Percentiles rank a stretch among this genome's conserved stretches.
phyloP scores from a whole-genome alignment of 805 yeast species.

The Candida pini region DNA sequence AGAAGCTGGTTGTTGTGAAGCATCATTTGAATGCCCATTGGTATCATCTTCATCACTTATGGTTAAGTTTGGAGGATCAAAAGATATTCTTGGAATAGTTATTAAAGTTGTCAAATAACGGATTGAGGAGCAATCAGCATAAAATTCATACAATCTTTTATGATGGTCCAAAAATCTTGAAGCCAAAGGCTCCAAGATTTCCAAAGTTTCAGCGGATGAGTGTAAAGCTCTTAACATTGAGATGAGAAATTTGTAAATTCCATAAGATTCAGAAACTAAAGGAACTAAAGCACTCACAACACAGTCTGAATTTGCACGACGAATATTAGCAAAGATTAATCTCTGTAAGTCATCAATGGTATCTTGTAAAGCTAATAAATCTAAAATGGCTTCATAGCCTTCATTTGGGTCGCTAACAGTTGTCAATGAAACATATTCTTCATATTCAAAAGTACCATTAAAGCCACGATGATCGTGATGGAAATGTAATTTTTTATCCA shows the following conservation, averaged over 20 bases:
- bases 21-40: conserved; percentile 33
- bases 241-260: conserved; percentile 82
- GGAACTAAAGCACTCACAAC: conserved; percentile 86
- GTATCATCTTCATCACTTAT: conserved; percentile 39
- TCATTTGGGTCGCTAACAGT: conserved; percentile 92
- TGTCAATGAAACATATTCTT: conserved; percentile 83
- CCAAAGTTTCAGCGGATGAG: conserved; percentile 64
- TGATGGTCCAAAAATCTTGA: conserved; percentile 70
- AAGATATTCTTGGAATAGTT: conserved; percentile 65
- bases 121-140: conserved; percentile 83
- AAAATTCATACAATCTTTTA: conserved; percentile 68
- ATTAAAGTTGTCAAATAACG: conserved; percentile 76
- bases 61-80: conserved; percentile 54
- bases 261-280: conserved; percentile 84
- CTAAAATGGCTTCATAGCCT: conserved; percentile 86
- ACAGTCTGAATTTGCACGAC: conserved; percentile 60
- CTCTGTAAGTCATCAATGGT: conserved; percentile 72
- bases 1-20: conserved; percentile 33
- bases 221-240: conserved; percentile 90
- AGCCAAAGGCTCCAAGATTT: conserved; percentile 68
- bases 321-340: conserved; percentile 64
- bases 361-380: conserved; percentile 82
- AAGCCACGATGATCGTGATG: conserved; percentile 84
- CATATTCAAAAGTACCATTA: conserved; percentile 94
- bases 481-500: conserved; percentile 71